Conservation (phyloP, 164 flowering plant species). For the Sedum album region DNA sequence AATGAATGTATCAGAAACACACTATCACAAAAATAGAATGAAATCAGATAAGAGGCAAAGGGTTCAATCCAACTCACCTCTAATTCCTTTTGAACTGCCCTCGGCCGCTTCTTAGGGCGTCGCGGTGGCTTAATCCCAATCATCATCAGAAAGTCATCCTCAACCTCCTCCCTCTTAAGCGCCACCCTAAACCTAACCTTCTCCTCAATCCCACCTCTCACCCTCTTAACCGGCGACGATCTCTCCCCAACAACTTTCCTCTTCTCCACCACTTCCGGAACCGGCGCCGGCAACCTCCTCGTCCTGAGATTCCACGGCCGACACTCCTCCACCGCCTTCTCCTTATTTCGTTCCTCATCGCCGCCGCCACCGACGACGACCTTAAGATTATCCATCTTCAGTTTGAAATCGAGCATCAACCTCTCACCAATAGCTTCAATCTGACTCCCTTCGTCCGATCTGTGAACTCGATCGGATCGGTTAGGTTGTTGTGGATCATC, state of each 20-base stretch:
- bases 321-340: not conserved
- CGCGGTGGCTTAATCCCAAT: conserved; percentile 51
- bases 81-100: too few relatives aligned
- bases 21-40: not conserved
- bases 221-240: too few relatives aligned
- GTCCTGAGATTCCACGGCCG: conserved; percentile 10
- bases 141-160: conserved; percentile 54
- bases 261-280: conserved; percentile 9
- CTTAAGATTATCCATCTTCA: too few relatives aligned
- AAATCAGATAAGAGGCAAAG: not conserved
- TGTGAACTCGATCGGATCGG: too few relatives aligned
- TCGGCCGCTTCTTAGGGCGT: conserved; percentile 78
- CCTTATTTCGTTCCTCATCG: conserved; percentile 14
- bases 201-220: conserved; percentile 20
- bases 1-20: not conserved
- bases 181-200: conserved; percentile 35
- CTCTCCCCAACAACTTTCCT: too few relatives aligned
- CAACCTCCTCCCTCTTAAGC: conserved; percentile 55
- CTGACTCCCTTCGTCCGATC: too few relatives aligned
- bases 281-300: conserved; percentile 6
- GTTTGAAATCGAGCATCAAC: too few relatives aligned
- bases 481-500: too few relatives aligned
- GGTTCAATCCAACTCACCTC: conserved; percentile 31
- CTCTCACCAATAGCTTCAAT: too few relatives aligned
- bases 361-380: too few relatives aligned